Conservation (phyloP, 352 stramenopile species). For the Phytophthora tentaculata region DNA sequence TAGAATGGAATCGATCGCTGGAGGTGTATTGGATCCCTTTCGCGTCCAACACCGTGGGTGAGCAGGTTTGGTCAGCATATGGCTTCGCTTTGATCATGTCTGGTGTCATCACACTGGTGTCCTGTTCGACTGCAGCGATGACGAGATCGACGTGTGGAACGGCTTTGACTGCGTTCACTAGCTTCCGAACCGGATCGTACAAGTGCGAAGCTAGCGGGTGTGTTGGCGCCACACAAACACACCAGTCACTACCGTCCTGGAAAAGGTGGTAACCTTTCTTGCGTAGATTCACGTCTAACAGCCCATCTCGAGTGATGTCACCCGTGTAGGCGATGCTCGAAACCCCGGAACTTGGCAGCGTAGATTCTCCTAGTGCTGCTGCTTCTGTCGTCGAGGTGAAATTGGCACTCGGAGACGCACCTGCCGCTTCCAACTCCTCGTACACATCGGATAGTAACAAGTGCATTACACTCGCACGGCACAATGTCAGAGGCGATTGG, state of each 20-base stretch:
- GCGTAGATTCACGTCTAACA: conserved; percentile 18
- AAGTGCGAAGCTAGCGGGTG: conserved; percentile 45
- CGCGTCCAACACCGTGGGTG: conserved; percentile 7
- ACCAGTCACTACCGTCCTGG: conserved; percentile 18
- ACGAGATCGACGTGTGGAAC: conserved; percentile 32
- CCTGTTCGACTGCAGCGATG: background rate
- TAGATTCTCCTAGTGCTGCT: background rate
- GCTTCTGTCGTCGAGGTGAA: conserved; percentile 38
- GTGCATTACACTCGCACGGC: conserved; percentile 50
- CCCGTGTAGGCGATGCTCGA: conserved; percentile 42
- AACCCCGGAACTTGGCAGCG: background rate
- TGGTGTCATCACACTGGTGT: background rate
- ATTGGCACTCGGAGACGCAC: conserved; percentile 27
- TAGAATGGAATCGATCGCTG: conserved; percentile 6
- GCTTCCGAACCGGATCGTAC: conserved; percentile 32
- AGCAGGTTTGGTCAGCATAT: conserved; percentile 9
- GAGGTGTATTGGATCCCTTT: conserved; percentile 8
- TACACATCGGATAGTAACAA: conserved; percentile 22
- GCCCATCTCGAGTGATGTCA: background rate
- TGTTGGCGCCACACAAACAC: conserved; percentile 40
- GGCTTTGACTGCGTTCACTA: conserved; percentile 10
- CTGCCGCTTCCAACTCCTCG: conserved; percentile 14
- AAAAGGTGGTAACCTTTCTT: conserved; percentile 50
- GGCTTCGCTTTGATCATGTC: background rate
- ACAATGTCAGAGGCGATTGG: conserved; percentile 25